A percentile compares a stretch with the other conserved stretches of the same genome.
Evolutionary conservation across 1,284 basidiomycete genomes (phyloP).

Genomic region (Heterobasidion irregulare): DNA sequence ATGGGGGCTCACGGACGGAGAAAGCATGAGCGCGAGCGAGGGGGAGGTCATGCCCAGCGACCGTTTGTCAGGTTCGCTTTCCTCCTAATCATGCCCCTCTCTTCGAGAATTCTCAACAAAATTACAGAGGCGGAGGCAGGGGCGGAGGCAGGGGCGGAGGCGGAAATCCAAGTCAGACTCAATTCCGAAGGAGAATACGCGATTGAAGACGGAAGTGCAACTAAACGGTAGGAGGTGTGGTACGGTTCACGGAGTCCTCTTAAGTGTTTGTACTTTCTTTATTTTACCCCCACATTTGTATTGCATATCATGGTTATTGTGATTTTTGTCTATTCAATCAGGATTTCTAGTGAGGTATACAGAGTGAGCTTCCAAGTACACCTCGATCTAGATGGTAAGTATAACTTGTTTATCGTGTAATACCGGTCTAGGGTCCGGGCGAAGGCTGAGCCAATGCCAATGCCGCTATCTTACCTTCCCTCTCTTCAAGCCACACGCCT

Average conservation of each 20-base stretch:
- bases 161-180: constrained; percentile 10
- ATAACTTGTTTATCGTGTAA: background rate
- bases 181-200: constrained; percentile 12
- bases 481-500: constrained; percentile 28
- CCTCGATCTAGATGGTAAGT: background rate
- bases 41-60: constrained; percentile 7
- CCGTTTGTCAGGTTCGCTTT: constrained; percentile 4
- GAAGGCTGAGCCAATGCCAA: background rate
- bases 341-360: too few species aligned
- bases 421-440: background rate
- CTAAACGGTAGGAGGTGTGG: background rate
- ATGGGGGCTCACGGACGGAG: constrained; percentile 15
- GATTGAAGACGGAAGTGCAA: constrained; percentile 5
- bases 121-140: background rate
- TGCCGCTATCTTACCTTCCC: constrained; percentile 27
- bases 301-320: background rate
- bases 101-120: background rate
- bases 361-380: too few species aligned
- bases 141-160: constrained; percentile 4
- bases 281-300: background rate
- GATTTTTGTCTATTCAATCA: background rate
- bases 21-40: constrained; percentile 14
- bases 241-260: too few species aligned
- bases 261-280: too few species aligned
- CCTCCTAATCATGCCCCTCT: background rate